Evolutionary conservation across 2,329 filamentous ascomycete species (phyloP).

Genomic region (Ophiobolus disseminans): DNA sequence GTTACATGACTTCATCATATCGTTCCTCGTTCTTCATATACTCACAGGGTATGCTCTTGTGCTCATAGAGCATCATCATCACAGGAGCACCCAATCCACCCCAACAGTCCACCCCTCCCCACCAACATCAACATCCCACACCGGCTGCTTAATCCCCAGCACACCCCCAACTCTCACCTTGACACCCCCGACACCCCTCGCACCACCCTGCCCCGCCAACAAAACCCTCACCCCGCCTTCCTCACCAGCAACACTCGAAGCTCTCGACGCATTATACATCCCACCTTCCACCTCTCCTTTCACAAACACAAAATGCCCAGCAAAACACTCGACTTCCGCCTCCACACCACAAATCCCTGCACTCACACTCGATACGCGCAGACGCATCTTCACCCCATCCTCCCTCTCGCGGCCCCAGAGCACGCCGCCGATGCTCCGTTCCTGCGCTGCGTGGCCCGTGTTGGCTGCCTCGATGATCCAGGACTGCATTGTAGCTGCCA

Average conservation of each 20-base stretch:
- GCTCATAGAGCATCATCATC: constrained; percentile 2
- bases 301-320: constrained; percentile 32
- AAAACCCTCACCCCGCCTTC: constrained; percentile 25
- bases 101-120: constrained; percentile 48
- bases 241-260: not conserved
- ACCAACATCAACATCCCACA: constrained; percentile 51
- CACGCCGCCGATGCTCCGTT: constrained; percentile 8
- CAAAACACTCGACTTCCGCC: constrained; percentile 26
- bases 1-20: not conserved
- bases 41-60: too few species aligned
- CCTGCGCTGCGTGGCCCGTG: constrained; percentile 25
- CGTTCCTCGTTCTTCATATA: constrained; percentile 11
- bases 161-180: constrained; percentile 33
- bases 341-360: constrained; percentile 7
- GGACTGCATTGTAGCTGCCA: constrained; percentile 57
- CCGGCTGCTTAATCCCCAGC: constrained; percentile 49
- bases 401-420: constrained; percentile 28
- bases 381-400: constrained; percentile 32
- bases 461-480: constrained; percentile 58
- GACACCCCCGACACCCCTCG: constrained; percentile 22
- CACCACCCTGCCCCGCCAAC: constrained; percentile 38
- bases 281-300: constrained; percentile 21
- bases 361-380: constrained; percentile 6
- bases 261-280: constrained; percentile 21
- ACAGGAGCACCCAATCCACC: constrained; percentile 51